Base-by-base conservation (phyloP, 2,329 filamentous ascomycete species). In the Phialophora expanda region DNA sequence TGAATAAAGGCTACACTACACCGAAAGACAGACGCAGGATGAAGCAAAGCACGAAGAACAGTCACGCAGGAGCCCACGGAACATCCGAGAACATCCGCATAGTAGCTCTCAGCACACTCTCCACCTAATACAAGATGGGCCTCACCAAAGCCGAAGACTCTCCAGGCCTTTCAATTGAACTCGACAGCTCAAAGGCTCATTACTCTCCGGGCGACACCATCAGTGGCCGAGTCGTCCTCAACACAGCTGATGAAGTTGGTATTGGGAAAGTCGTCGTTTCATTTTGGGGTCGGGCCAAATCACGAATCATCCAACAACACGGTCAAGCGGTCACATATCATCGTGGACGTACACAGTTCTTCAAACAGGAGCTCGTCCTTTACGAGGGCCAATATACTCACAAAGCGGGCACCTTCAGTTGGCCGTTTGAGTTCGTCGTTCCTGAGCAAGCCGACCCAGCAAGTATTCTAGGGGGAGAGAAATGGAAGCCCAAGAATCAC, bases 331-430 rank as follows among this genome's bases (percentile, higher is more conserved):
- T 65, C 32, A 68, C 60, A 34, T 56, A 62, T 30, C 62, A 67
- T 34, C 69, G 68, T 24, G 68, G 66, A 2, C 69, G 70, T 20
- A 67, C 65, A 12, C 62, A 58, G 32, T 56, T 69, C 28, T 72
- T 72, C 65, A 61, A 66, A 28, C 48, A 65, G 26, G 58, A 69
- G 32, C 24, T 64, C 28, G 38, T 63, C 24, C 63, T 72, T 11
- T 72, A 70, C 51, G 59, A 69, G 53, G 66, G 68, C 17, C 66
- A 70, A 51, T 70, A 70, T 58, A 71, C 68, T 3, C 66, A 71
- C 56, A 68, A 68, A 46, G 62, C 70, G 11, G 68, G 68, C 57
- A 61, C 62, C 9, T 69, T 68, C 61, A 63, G 66, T 17, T 71
- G 68, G 68, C 65, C 68, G 12, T 71, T 71, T 54, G 61, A 67